Evolutionary conservation across 352 stramenopile species (phyloP).

Genomic region (Globisporangium spiculum): DNA sequence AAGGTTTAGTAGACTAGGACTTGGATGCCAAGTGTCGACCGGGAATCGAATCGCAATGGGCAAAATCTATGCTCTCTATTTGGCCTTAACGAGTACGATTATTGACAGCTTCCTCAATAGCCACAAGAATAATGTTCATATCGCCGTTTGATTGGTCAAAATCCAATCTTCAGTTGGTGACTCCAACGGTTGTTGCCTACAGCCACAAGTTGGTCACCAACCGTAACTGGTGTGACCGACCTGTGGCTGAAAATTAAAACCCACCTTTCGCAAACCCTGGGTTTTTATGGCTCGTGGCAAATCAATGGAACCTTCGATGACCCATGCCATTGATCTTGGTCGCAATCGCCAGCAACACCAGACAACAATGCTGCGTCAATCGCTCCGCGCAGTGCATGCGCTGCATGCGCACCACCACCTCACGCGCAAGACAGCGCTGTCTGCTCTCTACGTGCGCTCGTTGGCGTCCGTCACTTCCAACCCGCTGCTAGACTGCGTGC

Average conservation of each 20-base stretch:
- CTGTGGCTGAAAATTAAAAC: neutral
- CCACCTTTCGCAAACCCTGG: neutral
- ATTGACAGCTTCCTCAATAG: too few relatives aligned
- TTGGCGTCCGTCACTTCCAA: conserved; percentile 23
- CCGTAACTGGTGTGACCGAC: neutral
- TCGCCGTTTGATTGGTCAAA: neutral
- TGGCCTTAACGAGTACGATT: too few relatives aligned
- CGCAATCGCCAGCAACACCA: neutral
- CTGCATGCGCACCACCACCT: conserved; percentile 1
- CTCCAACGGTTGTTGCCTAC: neutral
- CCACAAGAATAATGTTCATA: too few relatives aligned
- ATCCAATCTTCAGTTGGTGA: neutral
- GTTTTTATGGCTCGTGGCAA: neutral
- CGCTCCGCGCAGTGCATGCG: neutral
- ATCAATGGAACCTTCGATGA: conserved; percentile 1
- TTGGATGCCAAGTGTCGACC: neutral
- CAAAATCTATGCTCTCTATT: too few relatives aligned
- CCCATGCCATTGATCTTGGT: neutral
- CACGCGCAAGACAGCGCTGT: neutral
- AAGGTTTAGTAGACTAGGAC: neutral
- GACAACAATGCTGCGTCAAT: conserved; percentile 3
- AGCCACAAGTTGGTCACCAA: neutral
- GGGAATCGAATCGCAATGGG: too few relatives aligned
- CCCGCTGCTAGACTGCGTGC: conserved; percentile 54
- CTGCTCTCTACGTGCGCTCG: conserved; percentile 4